Base-by-base conservation (phyloP, 164 flowering plant genomes). In the Piper longum region DNA sequence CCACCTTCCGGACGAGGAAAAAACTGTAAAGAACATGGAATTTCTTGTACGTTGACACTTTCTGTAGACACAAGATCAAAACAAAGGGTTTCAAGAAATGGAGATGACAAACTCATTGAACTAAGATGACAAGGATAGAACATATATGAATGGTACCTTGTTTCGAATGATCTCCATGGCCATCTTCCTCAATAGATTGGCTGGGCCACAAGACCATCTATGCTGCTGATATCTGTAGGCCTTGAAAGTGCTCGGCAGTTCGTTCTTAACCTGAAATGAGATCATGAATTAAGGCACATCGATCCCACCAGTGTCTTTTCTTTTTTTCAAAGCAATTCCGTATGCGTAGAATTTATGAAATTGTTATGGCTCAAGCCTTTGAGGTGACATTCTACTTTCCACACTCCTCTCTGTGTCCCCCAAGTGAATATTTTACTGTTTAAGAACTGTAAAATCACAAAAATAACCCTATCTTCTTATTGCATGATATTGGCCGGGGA, bases 191-290 rank as follows among this genome's bases (percentile, higher is more conserved):
- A 92, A 87, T 18, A 92, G 78, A 82, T 92, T 92, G 0, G 98
- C 96, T 48, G 98, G 98, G 55, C 98, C 98, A 68, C 96, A 89
- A 4, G 98, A 92, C 96, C 98, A 92, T 11, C 98, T 62, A 64
- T 92, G 98, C 74, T 92, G 98, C 80, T 92, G 98, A 69, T 76
- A 89, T 1, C 98, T 81, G 78, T 82, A 92, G 52, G 98, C 98
- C 67, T 85, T 89, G 72, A 92, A 83, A 42, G 96, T 92, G 70
- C 98, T 92, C 2, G 98, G 98, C 60, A 92, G 80, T 66, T 92
- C 98, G 74, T 89, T 92, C 74, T 88, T 88, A 60, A 82, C 98
- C 95, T 91, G 36, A 1, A 36, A 42, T 12, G 6, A 56, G 17
- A 58, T 8, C 12, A 48, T 48, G 9, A 13, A 5, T 26, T 26